Evolutionary conservation across 2,329 filamentous ascomycete genomes (phyloP), one percentile per base, ranked within the genome.

Genomic region (Xylariaceae sp.): DNA sequence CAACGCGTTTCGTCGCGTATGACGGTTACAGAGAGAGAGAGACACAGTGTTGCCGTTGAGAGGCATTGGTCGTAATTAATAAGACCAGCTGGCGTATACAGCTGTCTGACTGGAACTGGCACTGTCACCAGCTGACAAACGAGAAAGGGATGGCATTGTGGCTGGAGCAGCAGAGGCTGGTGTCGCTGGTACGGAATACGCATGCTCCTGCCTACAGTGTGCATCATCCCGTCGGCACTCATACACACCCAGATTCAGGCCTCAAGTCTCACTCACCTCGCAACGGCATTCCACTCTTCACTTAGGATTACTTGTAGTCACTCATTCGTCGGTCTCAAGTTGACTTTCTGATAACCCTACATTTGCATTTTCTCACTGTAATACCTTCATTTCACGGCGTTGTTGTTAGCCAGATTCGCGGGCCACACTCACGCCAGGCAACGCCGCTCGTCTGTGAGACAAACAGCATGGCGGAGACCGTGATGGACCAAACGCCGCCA

Each of bases 401-500:
- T 30, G 4, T 13, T 44, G 57, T 37, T 51, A 51, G 4, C 15
- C 7, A 23, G 18, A 10, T 4, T 50, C 47, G 34, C 51, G 9
- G 2, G 7, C 3, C 6, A 48, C 15, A 34, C 17, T 52, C 37
- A 51, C 37, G 37, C 53, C 17, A 45, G 53, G 48, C 51, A 48
- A n/a, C 37, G 50, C 56, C 30, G 34, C 41, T 59, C 51, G 44
- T 5, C 17, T 18, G 51, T 51, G 15, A 51, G 61, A 18, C 35
- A 68, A 61, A 18, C 35, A 68, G 59, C 51, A 80, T 80, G 78
- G 75, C 78, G 15, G 76, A 79, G 67, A 74, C 77, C 53, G 72
- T 78, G 61, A 73, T 67, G 62, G 74, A 67, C 65, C 78, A 80
- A 64, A 78, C 75, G 5, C 77, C 76, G n/a, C 77, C 78, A 1